Evolutionary conservation across 352 stramenopile genomes (phyloP).

Genomic region (Globisporangium alternatum): DNA sequence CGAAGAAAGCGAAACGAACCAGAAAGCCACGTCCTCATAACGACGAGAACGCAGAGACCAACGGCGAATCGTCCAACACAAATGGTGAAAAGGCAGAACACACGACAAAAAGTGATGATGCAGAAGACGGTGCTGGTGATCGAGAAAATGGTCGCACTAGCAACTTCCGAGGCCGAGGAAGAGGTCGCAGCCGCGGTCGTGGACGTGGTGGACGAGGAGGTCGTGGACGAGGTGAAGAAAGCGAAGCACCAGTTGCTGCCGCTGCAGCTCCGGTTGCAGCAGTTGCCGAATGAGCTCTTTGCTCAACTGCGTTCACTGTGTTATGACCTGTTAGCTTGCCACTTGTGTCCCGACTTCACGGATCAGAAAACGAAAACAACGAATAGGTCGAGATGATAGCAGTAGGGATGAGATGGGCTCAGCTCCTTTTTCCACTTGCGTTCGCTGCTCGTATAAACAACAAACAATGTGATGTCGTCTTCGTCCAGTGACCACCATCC

Average conservation of each 20-base stretch:
- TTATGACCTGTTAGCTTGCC: too few species aligned
- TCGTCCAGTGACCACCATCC: too few species aligned
- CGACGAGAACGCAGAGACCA: constrained; percentile 1
- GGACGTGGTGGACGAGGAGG: constrained; percentile 33
- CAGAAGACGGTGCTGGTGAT: background rate
- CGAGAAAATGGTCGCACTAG: background rate
- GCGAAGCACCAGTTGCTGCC: background rate
- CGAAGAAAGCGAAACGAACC: constrained; percentile 8
- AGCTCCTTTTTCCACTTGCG: too few species aligned
- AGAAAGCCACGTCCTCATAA: constrained; percentile 10
- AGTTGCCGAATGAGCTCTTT: constrained; percentile 5
- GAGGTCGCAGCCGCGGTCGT: constrained; percentile 19
- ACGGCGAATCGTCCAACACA: background rate
- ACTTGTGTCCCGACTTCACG: too few species aligned
- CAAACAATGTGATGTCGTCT: too few species aligned
- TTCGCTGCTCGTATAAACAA: too few species aligned
- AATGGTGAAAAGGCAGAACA: background rate
- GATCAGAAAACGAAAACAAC: too few species aligned
- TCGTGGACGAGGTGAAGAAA: constrained; percentile 15
- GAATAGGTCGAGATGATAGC: too few species aligned
- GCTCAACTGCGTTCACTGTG: background rate
- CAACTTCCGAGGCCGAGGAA: constrained; percentile 32
- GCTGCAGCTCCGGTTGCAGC: constrained; percentile 8
- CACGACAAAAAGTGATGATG: background rate
- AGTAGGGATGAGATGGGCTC: too few species aligned